A percentile compares a stretch with the other conserved stretches of the same genome.
These are phyloP conservation scores for Neurospora sp. DNA, from an alignment of 495 filamentous ascomycete genomes.

Conservation along the genomic window DNA sequence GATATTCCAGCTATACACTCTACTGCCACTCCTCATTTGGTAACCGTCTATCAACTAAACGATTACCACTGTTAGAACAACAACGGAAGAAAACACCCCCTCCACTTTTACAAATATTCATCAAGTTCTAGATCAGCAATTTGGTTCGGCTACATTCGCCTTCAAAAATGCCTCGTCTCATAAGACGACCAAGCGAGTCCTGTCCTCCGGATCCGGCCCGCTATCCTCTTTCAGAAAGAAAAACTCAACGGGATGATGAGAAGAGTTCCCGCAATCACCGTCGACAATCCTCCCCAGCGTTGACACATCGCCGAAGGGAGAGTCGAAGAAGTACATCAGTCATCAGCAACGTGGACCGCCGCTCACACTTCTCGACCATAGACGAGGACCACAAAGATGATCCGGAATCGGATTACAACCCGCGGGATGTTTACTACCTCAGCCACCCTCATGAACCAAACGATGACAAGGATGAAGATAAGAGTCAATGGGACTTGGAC, in stretches of 20 bases:
- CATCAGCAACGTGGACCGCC: background rate
- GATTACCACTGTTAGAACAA: background rate
- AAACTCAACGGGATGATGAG: background rate
- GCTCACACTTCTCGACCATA: background rate
- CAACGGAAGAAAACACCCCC: background rate
- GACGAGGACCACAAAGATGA: background rate
- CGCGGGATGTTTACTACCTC: background rate
- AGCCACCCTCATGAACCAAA: background rate
- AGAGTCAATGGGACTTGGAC: background rate
- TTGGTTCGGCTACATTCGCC: background rate
- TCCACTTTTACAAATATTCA: no score
- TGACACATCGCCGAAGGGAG: background rate
- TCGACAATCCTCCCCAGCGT: background rate
- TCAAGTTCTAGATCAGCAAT: background rate
- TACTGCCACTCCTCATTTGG: background rate
- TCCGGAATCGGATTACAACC: background rate
- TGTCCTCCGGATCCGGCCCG: background rate
- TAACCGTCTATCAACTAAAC: background rate
- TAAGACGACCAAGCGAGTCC: background rate
- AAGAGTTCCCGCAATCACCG: background rate
- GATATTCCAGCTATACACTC: background rate
- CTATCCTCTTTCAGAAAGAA: background rate
- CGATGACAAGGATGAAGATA: background rate
- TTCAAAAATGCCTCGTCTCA: background rate
- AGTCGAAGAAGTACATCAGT: background rate